phyloP scores from a whole-genome alignment of 2,329 filamentous ascomycete species.

The Fusarium succisae region DNA sequence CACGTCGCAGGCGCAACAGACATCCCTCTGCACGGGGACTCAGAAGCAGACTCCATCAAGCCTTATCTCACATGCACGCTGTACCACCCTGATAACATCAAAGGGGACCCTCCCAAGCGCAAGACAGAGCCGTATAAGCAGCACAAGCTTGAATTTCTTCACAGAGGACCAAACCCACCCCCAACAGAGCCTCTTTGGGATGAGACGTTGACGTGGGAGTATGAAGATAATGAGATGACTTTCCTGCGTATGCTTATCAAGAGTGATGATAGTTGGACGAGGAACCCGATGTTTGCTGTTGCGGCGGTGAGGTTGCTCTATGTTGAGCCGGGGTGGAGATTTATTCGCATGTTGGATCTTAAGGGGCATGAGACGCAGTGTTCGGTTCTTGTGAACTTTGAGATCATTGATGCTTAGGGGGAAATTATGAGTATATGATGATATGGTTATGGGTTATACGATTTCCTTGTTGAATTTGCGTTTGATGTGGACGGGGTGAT shows the following conservation, averaged over 20 bases:
- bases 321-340: slow-evolving; percentile 66
- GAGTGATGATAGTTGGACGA: slow-evolving; percentile 69
- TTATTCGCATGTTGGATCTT: slow-evolving; percentile 71
- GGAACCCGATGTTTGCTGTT: slow-evolving; percentile 70
- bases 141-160: slow-evolving; percentile 65
- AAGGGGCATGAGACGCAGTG: slow-evolving; percentile 71
- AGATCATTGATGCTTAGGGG: slow-evolving; percentile 56
- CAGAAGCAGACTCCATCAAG: slow-evolving; percentile 63
- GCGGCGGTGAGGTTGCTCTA: slow-evolving; percentile 69
- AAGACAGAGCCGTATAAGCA: slow-evolving; percentile 71
- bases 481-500: not conserved
- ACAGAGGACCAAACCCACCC: slow-evolving; percentile 66
- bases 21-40: slow-evolving; percentile 63
- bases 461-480: not conserved
- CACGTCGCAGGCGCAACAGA: slow-evolving; percentile 71
- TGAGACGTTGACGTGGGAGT: slow-evolving; percentile 73
- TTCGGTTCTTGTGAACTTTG: slow-evolving; percentile 69
- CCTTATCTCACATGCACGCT: slow-evolving; percentile 74
- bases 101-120: slow-evolving; percentile 62
- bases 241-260: slow-evolving; percentile 74
- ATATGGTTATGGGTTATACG: not conserved
- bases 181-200: slow-evolving; percentile 72
- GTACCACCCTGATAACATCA: slow-evolving; percentile 64
- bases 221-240: slow-evolving; percentile 71
- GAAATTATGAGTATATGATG: slow-evolving; percentile 8